Conservation (phyloP, 192 early-diverging fungal genomes). For the Coemansia brasiliensis region DNA sequence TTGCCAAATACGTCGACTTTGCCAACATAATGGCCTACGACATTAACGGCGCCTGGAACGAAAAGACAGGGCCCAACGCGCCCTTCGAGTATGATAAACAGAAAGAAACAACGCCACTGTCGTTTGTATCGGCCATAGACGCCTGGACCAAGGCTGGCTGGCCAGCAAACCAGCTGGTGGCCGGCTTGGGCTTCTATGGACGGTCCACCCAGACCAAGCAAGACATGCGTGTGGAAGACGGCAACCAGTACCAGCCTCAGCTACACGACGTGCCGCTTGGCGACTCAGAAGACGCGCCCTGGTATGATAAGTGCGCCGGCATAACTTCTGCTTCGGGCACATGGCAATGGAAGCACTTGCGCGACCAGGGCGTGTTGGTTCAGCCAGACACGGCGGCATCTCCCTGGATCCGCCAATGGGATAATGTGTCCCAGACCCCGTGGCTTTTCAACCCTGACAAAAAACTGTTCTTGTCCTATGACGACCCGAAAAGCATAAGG, state of each 20-base stretch:
- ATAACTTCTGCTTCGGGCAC: constrained; percentile 38
- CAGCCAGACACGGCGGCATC: constrained; percentile 48
- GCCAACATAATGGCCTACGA: constrained; percentile 75
- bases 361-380: constrained; percentile 58
- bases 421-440: constrained; percentile 59
- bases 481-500: constrained; percentile 65
- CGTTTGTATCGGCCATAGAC: constrained; percentile 53
- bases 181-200: constrained; percentile 67
- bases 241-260: constrained; percentile 52
- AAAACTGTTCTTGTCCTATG: constrained; percentile 75
- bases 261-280: constrained; percentile 46
- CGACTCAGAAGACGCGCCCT: constrained; percentile 58
- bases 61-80: constrained; percentile 62
- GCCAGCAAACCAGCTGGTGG: constrained; percentile 60
- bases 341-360: constrained; percentile 68
- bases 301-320: constrained; percentile 26
- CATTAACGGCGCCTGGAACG: constrained; percentile 59
- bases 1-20: constrained; percentile 62
- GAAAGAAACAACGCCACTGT: constrained; percentile 26
- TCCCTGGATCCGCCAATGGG: constrained; percentile 67
- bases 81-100: constrained; percentile 51
- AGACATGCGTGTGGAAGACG: constrained; percentile 54
- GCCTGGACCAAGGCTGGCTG: constrained; percentile 59
- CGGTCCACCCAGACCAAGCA: constrained; percentile 39
- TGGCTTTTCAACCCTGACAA: constrained; percentile 57